phyloP scores from a whole-genome alignment of 139 green algal species.

The Edaphochlamys debaryana region DNA sequence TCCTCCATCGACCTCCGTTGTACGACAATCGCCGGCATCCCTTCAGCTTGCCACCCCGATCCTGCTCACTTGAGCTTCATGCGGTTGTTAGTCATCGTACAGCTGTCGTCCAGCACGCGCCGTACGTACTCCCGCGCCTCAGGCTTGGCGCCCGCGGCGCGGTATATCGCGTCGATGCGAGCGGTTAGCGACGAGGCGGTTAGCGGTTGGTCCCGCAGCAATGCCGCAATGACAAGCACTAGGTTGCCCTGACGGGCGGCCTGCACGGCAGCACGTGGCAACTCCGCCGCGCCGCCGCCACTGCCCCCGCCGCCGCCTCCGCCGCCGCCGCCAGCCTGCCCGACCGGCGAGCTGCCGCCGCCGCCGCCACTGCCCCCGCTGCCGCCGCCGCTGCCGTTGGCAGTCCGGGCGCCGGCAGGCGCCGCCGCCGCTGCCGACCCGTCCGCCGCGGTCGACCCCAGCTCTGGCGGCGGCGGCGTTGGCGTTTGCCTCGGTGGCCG shows the following conservation, averaged over 20 bases:
- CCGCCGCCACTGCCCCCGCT: not conserved
- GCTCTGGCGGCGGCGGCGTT: slow-evolving; percentile 10
- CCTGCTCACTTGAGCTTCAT: slow-evolving; percentile 25
- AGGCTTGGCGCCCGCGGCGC: slow-evolving; percentile 13
- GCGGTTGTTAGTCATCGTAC: slow-evolving; percentile 16
- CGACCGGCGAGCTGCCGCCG: slow-evolving; percentile 26
- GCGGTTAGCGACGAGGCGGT: slow-evolving; percentile 10
- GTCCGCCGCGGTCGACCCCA: not conserved
- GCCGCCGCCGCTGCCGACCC: not conserved
- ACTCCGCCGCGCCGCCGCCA: slow-evolving; percentile 1
- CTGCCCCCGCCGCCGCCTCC: not conserved
- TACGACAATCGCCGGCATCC: too few species aligned
- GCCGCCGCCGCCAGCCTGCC: too few species aligned
- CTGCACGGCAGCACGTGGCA: slow-evolving; percentile 3
- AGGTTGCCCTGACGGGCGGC: slow-evolving; percentile 16
- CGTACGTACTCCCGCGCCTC: slow-evolving; percentile 30
- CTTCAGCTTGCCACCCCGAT: too few species aligned
- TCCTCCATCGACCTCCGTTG: too few species aligned
- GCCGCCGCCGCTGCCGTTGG: not conserved
- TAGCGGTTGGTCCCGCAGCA: slow-evolving; percentile 31
- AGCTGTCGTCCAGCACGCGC: slow-evolving; percentile 31
- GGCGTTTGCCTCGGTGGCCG: too few species aligned
- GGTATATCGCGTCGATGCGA: slow-evolving; percentile 27
- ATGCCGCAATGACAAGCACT: slow-evolving; percentile 21
- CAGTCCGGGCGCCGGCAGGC: too few species aligned